Evolutionary conservation across 2,329 filamentous ascomycete species (phyloP), one percentile per base, ranked within the genome.

Genomic region (Colletotrichum incanum): DNA sequence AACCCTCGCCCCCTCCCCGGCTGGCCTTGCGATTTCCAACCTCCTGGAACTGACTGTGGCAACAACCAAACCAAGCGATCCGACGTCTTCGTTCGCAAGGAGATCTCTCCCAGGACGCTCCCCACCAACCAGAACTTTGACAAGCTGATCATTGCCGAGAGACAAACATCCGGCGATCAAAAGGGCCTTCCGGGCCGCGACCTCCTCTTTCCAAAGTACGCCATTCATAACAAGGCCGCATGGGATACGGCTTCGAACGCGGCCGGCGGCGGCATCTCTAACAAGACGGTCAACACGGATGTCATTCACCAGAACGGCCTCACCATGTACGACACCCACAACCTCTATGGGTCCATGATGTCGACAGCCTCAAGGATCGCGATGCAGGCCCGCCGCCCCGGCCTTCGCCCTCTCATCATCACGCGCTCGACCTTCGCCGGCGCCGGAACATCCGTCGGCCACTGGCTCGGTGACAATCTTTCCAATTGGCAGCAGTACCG

Each of bases 361-460:
- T 92, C 91, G 1, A 82, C 85, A 23, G 84, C 89, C 5, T 93
- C 92, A 0, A 87, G 89, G 64, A 80, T 86, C 16, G 91, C 93
- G 1, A 93, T 95, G 92, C 80, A 90, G 8, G 81, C 84, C 16
- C 89, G 93, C 11, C 88, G 92, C 0, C 92, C 93, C 0, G 79
- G 80, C 0, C 82, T 90, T 6, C 89, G 93, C 0, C 93, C 93
- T 1, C 79, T 95, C 71, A 85, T 95, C 59, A 93, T 96, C 75
- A 94, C 93, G 0, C 90, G 93, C 31, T 93, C 90, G 26, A 95
- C 93, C 0, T 95, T 93, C 77, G 91, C 92, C 2, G 93, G 93
- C 7, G 90, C 92, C 0, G 93, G 93, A 3, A 78, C 82, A 3
- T 84, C 94, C 84, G 76, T 95, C 80, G 78, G 90, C 77, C 79